These are phyloP conservation scores for Alternaria arborescens DNA, from an alignment of 2,329 filamentous ascomycete genomes.

Conservation along the genomic window DNA sequence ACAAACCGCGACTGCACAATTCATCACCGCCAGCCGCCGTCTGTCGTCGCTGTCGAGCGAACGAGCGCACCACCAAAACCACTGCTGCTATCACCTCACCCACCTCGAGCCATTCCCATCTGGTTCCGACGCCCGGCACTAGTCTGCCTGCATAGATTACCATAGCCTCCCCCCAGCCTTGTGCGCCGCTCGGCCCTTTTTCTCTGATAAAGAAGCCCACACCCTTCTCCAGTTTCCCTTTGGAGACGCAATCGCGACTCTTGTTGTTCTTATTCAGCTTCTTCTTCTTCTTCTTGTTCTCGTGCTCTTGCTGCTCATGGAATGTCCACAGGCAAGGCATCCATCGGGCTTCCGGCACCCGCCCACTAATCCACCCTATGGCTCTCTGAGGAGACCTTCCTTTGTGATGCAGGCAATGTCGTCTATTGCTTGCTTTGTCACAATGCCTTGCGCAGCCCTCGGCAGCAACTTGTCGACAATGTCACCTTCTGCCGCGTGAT, in stretches of 20 bases:
- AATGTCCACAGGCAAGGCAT: conserved; percentile 7
- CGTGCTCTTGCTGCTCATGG: not conserved
- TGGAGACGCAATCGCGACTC: not conserved
- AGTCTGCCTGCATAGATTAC: conserved; percentile 20
- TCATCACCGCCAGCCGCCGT: too few species aligned
- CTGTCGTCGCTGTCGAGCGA: too few species aligned
- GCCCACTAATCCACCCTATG: conserved; percentile 31
- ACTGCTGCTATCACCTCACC: not conserved
- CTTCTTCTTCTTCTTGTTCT: too few species aligned
- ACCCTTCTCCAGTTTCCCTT: conserved; percentile 1
- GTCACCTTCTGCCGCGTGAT: conserved; percentile 24
- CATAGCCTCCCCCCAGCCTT: conserved; percentile 12
- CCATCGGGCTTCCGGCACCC: conserved; percentile 12
- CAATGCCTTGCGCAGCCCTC: not conserved
- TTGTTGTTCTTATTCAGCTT: too few species aligned
- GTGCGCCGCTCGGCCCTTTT: conserved; percentile 10
- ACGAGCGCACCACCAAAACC: too few species aligned
- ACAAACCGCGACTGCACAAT: too few species aligned
- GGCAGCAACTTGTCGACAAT: conserved; percentile 7
- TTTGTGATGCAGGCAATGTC: too few species aligned
- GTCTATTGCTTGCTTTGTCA: conserved; percentile 12
- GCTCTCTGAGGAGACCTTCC: conserved; percentile 10
- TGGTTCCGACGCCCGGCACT: conserved; percentile 20
- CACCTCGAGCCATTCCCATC: conserved; percentile 12
- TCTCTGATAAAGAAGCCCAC: not conserved